A percentile compares a stretch with the other conserved stretches of the same genome.
Evolutionary conservation across 208 protist genomes (phyloP).

Genomic region (Crithidia mellificae): DNA sequence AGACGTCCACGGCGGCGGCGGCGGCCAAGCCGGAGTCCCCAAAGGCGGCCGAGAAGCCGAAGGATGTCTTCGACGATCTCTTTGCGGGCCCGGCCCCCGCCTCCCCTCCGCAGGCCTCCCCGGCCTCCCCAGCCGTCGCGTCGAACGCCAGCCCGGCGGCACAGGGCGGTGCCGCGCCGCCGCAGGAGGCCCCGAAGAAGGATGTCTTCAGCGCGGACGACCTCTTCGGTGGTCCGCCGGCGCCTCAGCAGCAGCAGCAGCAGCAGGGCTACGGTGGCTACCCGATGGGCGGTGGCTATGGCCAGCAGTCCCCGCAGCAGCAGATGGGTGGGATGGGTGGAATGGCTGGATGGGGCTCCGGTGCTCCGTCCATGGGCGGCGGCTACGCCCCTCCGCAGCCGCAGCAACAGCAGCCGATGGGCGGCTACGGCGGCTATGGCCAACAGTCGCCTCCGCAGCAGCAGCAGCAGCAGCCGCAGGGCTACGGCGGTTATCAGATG

Average conservation of each 20-base stretch:
- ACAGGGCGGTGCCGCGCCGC: neutral
- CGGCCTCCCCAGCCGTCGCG: conserved; percentile 1
- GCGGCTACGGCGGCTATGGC: conserved; percentile 13
- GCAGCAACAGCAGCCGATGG: conserved; percentile 13
- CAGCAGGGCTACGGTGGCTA: conserved; percentile 14
- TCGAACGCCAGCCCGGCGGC: conserved; percentile 23
- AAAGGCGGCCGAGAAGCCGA: conserved; percentile 29
- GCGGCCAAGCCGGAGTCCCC: neutral
- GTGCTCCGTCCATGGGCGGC: conserved; percentile 14
- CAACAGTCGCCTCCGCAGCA: conserved; percentile 11
- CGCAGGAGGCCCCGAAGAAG: conserved; percentile 26
- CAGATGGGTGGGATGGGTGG: conserved; percentile 14
- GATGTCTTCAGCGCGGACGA: conserved; percentile 57
- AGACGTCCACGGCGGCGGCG: conserved; percentile 14
- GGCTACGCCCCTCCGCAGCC: conserved; percentile 18
- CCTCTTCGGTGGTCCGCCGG: conserved; percentile 42
- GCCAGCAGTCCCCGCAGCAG: conserved; percentile 17
- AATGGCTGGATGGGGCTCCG: conserved; percentile 27
- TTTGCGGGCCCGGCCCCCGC: conserved; percentile 50
- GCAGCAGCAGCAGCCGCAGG: conserved; percentile 18
- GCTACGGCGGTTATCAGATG: conserved; percentile 7
- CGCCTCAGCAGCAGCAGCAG: conserved; percentile 33
- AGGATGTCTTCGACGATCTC: conserved; percentile 77
- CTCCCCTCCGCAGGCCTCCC: conserved; percentile 15
- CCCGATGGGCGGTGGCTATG: conserved; percentile 18